Percentiles rank a stretch among this genome's conserved stretches.
phyloP scores from a whole-genome alignment of 257 asterid species.

The Verbascum thapsus region DNA sequence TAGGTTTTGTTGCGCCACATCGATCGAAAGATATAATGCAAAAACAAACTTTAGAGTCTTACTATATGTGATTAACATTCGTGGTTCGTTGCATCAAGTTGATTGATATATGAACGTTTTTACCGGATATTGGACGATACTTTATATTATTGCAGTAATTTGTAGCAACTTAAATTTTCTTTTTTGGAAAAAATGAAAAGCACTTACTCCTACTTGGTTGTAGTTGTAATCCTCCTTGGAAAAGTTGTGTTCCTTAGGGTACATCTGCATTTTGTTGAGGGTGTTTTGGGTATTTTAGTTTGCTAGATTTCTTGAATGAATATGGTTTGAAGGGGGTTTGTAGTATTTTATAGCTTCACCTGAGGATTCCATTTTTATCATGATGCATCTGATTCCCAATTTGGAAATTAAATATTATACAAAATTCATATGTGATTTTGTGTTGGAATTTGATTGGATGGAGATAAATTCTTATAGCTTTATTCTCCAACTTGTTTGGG shows the following conservation, averaged over 20 bases:
- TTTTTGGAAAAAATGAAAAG: too few relatives aligned
- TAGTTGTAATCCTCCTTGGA: neutral
- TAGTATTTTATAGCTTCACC: slow-evolving; percentile 23
- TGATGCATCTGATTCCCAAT: slow-evolving; percentile 27
- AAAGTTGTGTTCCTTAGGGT: neutral
- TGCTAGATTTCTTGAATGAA: neutral
- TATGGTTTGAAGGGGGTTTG: neutral
- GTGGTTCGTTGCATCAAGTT: too few relatives aligned
- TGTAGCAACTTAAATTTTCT: too few relatives aligned
- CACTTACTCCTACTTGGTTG: too few relatives aligned
- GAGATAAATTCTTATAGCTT: slow-evolving; percentile 14
- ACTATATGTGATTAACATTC: too few relatives aligned
- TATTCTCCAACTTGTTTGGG: slow-evolving; percentile 7
- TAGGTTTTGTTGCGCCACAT: too few relatives aligned
- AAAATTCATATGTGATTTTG: too few relatives aligned
- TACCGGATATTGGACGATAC: too few relatives aligned
- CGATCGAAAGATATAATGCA: too few relatives aligned
- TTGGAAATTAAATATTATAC: slow-evolving; percentile 1
- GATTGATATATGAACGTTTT: too few relatives aligned
- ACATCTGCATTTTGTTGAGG: slow-evolving; percentile 18
- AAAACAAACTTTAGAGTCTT: too few relatives aligned
- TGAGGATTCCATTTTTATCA: slow-evolving; percentile 22
- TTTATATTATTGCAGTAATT: too few relatives aligned
- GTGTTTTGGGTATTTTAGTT: neutral
- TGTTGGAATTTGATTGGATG: neutral